Evolutionary conservation across 106 monocot species (phyloP), one percentile per base, ranked within the genome.

Genomic region (Allium sativum): DNA sequence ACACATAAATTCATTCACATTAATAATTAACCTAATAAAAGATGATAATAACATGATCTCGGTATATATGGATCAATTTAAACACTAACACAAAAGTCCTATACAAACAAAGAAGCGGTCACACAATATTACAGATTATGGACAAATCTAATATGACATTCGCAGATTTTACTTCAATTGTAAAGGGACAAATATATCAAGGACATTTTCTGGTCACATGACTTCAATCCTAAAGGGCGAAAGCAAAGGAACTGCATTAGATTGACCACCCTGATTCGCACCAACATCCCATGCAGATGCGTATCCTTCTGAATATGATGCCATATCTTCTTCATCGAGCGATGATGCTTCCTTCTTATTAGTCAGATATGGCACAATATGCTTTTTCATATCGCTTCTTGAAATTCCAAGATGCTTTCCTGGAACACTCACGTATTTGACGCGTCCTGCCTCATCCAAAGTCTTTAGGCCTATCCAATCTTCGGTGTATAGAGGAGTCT

Each of bases 381-480:
- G 43, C 69, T 74, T 77, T 46, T 68, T 81, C 84, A 93, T 93
- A 61, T 93, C 92, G 43, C 56, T 69, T n/a, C 53, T 46, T 5
- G 92, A 87, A 48, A 93, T 93, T 10, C 77, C 68, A 12, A 93
- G 79, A 72, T 93, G 92, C 45, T 67, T 66, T 15, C 92, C 92
- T 31, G 81, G 47, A 10, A 88, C 81, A 15, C 56, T 78, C 10
- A 84, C 16, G 17, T 66, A 87, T 50, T 84, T 81, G 0, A 88
- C 81, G 21, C 79, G 64, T 4, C 92, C 87, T 12, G 79, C 81
- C 44, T 92, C 87, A 70, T 81, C 81, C 79, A 92, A 69, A 19
- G 61, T 63, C 70, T 79, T 92, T 66, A 92, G 66, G 48, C 92
- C 92, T 31, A 92, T 92, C 92, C 87, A 92, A 58, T 92, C 92